Conservation (phyloP, 2,329 filamentous ascomycete genomes). For the Zarea fungicola region DNA sequence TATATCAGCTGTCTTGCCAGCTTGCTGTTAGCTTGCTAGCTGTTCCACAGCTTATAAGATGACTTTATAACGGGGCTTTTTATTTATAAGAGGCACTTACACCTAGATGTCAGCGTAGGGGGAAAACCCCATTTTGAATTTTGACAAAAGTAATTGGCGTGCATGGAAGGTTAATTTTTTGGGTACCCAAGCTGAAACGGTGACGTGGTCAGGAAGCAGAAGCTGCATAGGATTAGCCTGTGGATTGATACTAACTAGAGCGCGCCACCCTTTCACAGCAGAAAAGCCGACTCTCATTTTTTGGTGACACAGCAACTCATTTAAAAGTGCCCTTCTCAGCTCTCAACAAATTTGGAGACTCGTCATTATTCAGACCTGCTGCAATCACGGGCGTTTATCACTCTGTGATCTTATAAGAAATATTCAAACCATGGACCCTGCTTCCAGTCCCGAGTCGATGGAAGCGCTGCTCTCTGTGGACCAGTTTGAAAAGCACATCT, state of each 20-base stretch:
- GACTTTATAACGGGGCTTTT: too few species aligned
- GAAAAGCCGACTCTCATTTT: neutral
- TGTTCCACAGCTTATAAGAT: too few species aligned
- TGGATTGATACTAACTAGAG: neutral
- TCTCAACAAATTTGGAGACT: too few species aligned
- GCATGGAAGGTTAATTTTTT: neutral
- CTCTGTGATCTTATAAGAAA: neutral
- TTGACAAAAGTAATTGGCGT: too few species aligned
- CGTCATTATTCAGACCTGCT: too few species aligned
- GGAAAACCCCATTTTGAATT: too few species aligned
- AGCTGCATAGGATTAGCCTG: neutral
- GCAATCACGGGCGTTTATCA: neutral
- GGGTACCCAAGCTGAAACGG: neutral
- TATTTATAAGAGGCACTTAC: too few species aligned
- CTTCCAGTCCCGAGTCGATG: neutral
- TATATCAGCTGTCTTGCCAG: too few species aligned
- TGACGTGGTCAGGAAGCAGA: neutral
- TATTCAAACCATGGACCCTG: neutral
- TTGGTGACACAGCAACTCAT: neutral
- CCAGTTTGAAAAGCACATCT: neutral
- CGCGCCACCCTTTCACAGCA: too few species aligned
- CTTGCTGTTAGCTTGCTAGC: too few species aligned
- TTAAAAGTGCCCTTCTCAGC: too few species aligned
- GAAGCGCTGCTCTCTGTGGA: neutral
- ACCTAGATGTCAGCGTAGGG: too few species aligned